A percentile compares a stretch with the other conserved stretches of the same genome.
Conservation (phyloP, 768 basidiomycete genomes). For the Terana coerulea region DNA sequence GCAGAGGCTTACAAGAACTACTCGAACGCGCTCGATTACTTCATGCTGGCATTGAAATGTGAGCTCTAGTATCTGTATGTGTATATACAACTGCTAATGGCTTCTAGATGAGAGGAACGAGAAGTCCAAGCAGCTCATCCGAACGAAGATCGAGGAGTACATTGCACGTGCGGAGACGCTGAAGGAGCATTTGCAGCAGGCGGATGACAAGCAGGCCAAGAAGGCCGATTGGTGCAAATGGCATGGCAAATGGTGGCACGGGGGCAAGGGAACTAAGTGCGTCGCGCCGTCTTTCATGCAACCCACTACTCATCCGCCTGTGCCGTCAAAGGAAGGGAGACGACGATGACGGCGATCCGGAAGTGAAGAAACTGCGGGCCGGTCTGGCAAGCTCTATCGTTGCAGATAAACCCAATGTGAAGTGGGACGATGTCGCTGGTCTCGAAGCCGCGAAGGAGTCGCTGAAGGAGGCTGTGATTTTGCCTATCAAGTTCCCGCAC, state of each 20-base stretch:
- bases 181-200: conserved; percentile 72
- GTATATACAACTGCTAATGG: background rate
- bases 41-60: conserved; percentile 97
- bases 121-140: conserved; percentile 82
- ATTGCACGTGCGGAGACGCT: conserved; percentile 87
- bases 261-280: conserved; percentile 35
- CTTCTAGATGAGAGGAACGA: conserved; percentile 88
- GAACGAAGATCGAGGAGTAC: conserved; percentile 87
- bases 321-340: conserved; percentile 39
- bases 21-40: conserved; percentile 95
- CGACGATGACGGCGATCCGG: conserved; percentile 83
- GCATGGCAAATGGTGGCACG: conserved; percentile 33
- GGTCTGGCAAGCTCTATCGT: conserved; percentile 86
- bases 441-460: conserved; percentile 93
- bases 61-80: conserved; percentile 18
- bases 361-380: conserved; percentile 94
- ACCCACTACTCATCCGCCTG: conserved; percentile 5
- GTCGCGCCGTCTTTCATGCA: conserved; percentile 16
- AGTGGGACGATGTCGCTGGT: conserved; percentile 99
- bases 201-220: conserved; percentile 59
- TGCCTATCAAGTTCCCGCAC: conserved; percentile 99
- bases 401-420: conserved; percentile 90
- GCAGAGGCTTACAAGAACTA: conserved; percentile 92
- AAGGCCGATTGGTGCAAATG: conserved; percentile 50
- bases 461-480: conserved; percentile 95